These are phyloP conservation scores for Oryza meridionalis DNA, from an alignment of 176 grass and related monocot species.

Conservation along the genomic window DNA sequence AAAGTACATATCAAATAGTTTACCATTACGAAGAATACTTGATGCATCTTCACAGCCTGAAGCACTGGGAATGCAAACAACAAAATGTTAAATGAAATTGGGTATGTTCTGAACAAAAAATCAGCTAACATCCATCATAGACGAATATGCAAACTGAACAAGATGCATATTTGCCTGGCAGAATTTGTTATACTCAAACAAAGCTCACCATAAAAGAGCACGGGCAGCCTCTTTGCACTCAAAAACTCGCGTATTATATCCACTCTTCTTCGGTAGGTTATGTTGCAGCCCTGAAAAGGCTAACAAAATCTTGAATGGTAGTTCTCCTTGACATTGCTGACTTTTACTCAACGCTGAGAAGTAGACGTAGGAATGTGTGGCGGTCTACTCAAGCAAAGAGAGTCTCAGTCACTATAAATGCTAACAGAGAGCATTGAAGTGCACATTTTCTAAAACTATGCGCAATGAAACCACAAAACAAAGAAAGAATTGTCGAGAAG, in stretches of 20 bases:
- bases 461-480: constrained; percentile 11
- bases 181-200: constrained; percentile 4
- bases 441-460: constrained; percentile 2
- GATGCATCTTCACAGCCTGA: constrained; percentile 43
- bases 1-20: constrained; percentile 19
- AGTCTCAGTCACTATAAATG: constrained; percentile 34
- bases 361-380: constrained; percentile 51
- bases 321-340: constrained; percentile 44
- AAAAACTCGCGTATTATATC: constrained; percentile 82
- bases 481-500: background rate
- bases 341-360: constrained; percentile 73
- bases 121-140: background rate
- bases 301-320: constrained; percentile 90
- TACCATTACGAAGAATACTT: constrained; percentile 65
- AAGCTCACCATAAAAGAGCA: constrained; percentile 73
- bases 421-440: constrained; percentile 26
- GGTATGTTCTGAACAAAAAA: constrained; percentile 2
- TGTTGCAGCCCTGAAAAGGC: constrained; percentile 94
- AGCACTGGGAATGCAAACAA: constrained; percentile 51
- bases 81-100: constrained; percentile 9
- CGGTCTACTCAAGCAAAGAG: constrained; percentile 59
- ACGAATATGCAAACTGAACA: constrained; percentile 5
- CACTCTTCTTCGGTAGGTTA: constrained; percentile 80
- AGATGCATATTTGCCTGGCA: background rate
- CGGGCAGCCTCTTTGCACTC: constrained; percentile 89